Evolutionary conservation across 768 basidiomycete genomes (phyloP).

Genomic region (Tulasnella sp.): DNA sequence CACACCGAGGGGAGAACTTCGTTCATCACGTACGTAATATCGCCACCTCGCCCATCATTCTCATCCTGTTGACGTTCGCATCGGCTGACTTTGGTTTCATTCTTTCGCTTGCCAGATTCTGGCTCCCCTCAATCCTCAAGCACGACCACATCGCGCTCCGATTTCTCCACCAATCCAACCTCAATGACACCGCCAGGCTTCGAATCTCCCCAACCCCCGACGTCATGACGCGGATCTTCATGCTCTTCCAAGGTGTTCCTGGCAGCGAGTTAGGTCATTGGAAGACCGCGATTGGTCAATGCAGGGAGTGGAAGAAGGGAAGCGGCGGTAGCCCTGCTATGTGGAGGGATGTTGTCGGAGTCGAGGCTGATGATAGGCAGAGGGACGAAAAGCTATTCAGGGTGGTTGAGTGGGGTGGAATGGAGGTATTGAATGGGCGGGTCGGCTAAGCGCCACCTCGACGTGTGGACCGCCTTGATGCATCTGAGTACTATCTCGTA

Average conservation of each 20-base stretch:
- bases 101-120: constrained; percentile 37
- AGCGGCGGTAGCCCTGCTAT: neutral
- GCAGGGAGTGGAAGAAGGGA: neutral
- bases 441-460: too few relatives aligned
- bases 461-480: too few relatives aligned
- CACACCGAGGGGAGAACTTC: neutral
- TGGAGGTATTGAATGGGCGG: constrained; percentile 37
- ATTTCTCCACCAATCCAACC: constrained; percentile 32
- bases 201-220: neutral
- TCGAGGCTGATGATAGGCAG: constrained; percentile 33
- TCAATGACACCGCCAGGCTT: neutral
- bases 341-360: constrained; percentile 31
- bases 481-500: too few relatives aligned
- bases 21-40: neutral
- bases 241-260: neutral
- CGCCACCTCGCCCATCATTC: too few relatives aligned
- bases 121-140: constrained; percentile 44
- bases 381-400: constrained; percentile 38
- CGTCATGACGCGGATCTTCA: neutral
- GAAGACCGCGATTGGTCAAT: neutral
- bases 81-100: neutral
- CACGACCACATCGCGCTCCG: constrained; percentile 44
- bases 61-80: neutral
- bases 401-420: constrained; percentile 49
- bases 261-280: neutral